Conservation (phyloP, 2,329 filamentous ascomycete genomes). For the Neopestalotiopsis rosae region DNA sequence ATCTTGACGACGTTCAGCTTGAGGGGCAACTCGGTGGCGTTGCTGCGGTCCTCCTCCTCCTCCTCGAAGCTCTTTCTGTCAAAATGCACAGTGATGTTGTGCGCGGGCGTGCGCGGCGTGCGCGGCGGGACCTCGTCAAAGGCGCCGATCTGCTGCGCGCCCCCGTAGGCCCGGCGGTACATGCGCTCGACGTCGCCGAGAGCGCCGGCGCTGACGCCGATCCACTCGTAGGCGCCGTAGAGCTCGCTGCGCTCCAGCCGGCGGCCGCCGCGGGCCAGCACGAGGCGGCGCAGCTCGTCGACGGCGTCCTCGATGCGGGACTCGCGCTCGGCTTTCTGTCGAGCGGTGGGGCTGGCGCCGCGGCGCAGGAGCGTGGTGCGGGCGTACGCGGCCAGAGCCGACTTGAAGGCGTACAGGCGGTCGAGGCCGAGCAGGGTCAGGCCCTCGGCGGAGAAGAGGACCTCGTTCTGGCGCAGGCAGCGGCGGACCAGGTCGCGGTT, state of each 20-base stretch:
- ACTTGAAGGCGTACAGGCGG: conserved; percentile 68
- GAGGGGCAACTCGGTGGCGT: conserved; percentile 1
- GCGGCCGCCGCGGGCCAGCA: conserved; percentile 57
- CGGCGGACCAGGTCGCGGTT: conserved; percentile 58
- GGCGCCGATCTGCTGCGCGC: conserved; percentile 48
- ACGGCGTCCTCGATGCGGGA: conserved; percentile 63
- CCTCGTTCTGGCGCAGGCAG: conserved; percentile 64
- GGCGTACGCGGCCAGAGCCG: conserved; percentile 62
- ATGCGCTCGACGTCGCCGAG: conserved; percentile 60
- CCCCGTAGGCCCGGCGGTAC: conserved; percentile 63
- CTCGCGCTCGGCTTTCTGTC: conserved; percentile 18
- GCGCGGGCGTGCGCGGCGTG: background rate
- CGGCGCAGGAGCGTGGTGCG: conserved; percentile 37
- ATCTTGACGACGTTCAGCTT: conserved; percentile 20
- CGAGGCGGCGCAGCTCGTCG: conserved; percentile 65
- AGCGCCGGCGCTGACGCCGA: conserved; percentile 56
- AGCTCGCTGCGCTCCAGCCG: conserved; percentile 58
- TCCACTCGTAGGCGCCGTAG: conserved; percentile 60
- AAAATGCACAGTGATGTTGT: background rate
- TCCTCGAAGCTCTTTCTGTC: background rate
- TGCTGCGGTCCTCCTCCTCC: background rate
- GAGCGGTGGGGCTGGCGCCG: too few relatives aligned
- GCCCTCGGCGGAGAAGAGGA: conserved; percentile 64
- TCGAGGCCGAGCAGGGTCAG: conserved; percentile 66
- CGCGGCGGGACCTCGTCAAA: conserved; percentile 35